Conservation (phyloP, 2,329 filamentous ascomycete genomes). For the Aspergillus nomiae region DNA sequence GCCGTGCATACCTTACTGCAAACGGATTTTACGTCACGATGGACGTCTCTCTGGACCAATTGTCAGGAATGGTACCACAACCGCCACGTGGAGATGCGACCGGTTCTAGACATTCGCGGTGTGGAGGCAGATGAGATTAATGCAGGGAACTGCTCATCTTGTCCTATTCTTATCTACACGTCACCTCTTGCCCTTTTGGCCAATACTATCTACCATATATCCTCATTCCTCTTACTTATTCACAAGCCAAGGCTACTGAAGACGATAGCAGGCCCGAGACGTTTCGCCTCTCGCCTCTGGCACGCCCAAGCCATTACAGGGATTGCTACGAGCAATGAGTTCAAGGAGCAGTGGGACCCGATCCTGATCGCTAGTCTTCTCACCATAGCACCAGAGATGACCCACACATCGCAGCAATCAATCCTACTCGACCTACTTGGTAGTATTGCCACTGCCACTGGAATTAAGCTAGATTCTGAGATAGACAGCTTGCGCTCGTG, state of each 20-base stretch:
- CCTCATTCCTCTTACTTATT: slow-evolving; percentile 22
- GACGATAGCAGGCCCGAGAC: slow-evolving; percentile 23
- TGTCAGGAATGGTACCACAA: slow-evolving; percentile 30
- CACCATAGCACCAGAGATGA: slow-evolving; percentile 25
- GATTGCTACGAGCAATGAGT: slow-evolving; percentile 27
- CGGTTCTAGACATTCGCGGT: slow-evolving; percentile 27
- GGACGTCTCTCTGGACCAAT: slow-evolving; percentile 28
- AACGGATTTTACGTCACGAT: slow-evolving; percentile 24
- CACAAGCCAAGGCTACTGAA: slow-evolving; percentile 28
- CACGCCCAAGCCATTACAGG: slow-evolving; percentile 29
- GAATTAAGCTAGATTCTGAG: slow-evolving; percentile 24
- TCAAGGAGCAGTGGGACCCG: slow-evolving; percentile 27
- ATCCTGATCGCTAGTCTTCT: slow-evolving; percentile 25
- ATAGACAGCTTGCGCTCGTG: slow-evolving; percentile 15
- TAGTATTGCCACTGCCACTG: slow-evolving; percentile 20
- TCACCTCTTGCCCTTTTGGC: slow-evolving; percentile 30
- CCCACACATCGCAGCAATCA: slow-evolving; percentile 26
- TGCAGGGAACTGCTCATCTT: slow-evolving; percentile 22
- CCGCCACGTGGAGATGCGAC: slow-evolving; percentile 22
- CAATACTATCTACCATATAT: slow-evolving; percentile 28
- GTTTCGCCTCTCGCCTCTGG: slow-evolving; percentile 29
- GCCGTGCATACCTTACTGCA: slow-evolving; percentile 1
- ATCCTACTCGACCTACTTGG: slow-evolving; percentile 19
- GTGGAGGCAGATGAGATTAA: slow-evolving; percentile 28
- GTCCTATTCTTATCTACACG: slow-evolving; percentile 29